Base-by-base conservation (phyloP, 169 alveolate species). In the Plasmodium berghei region DNA sequence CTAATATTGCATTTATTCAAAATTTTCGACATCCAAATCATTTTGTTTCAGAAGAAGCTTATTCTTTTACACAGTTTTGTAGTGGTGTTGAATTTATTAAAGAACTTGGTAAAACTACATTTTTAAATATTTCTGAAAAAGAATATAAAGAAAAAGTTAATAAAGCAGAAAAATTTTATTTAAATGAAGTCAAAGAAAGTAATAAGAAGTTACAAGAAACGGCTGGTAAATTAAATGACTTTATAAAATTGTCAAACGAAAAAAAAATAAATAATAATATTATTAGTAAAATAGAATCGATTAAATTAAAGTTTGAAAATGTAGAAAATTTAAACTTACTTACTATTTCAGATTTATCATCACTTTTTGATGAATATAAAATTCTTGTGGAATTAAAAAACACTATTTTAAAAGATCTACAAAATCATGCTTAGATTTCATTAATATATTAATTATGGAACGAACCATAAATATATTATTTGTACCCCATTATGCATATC, bases 21-120 rank as follows among this genome's bases (percentile, higher is more conserved):
- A 72, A 89, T 70, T 96, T 96, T 72, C 75, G 98, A 40, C 96
- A 95, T 80, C 96, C 98, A 34, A 72, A 74, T 34, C 91, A 94
- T 22, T 93, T 93, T 73, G 87, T 93, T 5, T 91, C 96, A 0
- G 97, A 96, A 66, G 98, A 96, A 73, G 95, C 96, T 14, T 96
- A 96, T 80, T 96, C 95, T 16, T 94, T 94, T 70, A 96, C 98
- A 0, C 96, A 93, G 34, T 77, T 95, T 55, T 93, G 93, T 45
- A 94, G 97, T 45, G 98, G 97, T 20, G 94, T 95, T 12, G 96
- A 93, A 87, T 93, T 88, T 85, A 91, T 92, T 34, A 89, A 83
- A 59, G 88, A 83, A 48, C 59, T 89, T 1, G 93, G 93, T 9
- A 77, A 70, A 52, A 85, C 88, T 1, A 72, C 93, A 10, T 90